These are phyloP conservation scores for Anastatica hierochuntica DNA, from an alignment of 345 rosid species.

Conservation along the genomic window DNA sequence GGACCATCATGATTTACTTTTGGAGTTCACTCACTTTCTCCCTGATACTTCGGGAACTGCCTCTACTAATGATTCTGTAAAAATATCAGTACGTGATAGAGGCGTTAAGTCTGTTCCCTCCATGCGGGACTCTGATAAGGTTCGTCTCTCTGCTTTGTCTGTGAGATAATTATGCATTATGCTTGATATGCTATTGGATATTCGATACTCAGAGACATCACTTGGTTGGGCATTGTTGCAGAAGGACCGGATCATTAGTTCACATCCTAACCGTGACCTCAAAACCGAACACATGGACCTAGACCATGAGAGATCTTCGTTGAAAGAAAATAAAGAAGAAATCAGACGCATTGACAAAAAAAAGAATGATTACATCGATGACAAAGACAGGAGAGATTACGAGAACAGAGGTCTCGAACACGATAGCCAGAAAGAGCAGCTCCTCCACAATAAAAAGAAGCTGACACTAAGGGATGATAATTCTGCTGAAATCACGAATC, in stretches of 20 bases:
- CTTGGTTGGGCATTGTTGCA: slow-evolving; percentile 32
- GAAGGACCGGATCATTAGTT: slow-evolving; percentile 53
- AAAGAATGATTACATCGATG: no score
- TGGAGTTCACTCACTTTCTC: slow-evolving; percentile 82
- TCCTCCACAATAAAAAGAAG: slow-evolving; percentile 41
- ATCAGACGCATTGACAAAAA: slow-evolving; percentile 59
- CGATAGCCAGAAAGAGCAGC: slow-evolving; percentile 57
- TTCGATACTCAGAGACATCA: no score
- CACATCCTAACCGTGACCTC: slow-evolving; percentile 44
- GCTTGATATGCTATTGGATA: background rate
- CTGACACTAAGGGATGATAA: slow-evolving; percentile 32
- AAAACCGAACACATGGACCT: slow-evolving; percentile 47
- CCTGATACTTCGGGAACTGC: slow-evolving; percentile 75
- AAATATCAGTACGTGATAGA: slow-evolving; percentile 53
- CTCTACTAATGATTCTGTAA: slow-evolving; percentile 38
- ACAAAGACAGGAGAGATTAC: no score
- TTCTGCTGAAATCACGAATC: slow-evolving; percentile 43
- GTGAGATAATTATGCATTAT: background rate
- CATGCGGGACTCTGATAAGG: slow-evolving; percentile 61
- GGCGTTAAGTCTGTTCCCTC: slow-evolving; percentile 46
- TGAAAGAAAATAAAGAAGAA: slow-evolving; percentile 59
- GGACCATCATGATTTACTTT: slow-evolving; percentile 81
- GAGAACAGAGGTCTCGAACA: slow-evolving; percentile 49
- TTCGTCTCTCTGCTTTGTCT: slow-evolving; percentile 15
- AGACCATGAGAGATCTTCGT: slow-evolving; percentile 45